These are phyloP conservation scores for Corylus americana DNA, from an alignment of 306 rosid species.

Conservation along the genomic window DNA sequence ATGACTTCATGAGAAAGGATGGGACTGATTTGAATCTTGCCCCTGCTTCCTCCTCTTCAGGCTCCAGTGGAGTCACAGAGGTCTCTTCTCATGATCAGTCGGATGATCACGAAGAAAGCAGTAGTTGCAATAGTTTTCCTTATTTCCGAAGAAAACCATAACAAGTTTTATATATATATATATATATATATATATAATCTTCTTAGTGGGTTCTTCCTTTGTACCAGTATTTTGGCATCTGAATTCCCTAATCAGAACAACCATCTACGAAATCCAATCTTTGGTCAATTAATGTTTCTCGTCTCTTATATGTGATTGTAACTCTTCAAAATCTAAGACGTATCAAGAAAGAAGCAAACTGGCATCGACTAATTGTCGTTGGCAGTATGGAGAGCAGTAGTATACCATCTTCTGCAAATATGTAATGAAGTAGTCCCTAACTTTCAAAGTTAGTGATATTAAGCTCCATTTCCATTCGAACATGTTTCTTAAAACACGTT, in stretches of 20 bases:
- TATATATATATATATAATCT: too few relatives aligned
- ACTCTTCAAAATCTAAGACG: constrained; percentile 5
- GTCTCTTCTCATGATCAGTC: constrained; percentile 40
- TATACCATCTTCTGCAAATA: constrained; percentile 24
- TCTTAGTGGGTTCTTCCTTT: constrained; percentile 7
- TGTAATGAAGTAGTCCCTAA: constrained; percentile 36
- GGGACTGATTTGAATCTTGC: constrained; percentile 39
- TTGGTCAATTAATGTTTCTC: constrained; percentile 10
- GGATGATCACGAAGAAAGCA: constrained; percentile 77
- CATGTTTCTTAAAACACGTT: not conserved
- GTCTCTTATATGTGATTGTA: constrained; percentile 27
- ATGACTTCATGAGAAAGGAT: constrained; percentile 70
- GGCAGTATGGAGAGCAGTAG: constrained; percentile 19
- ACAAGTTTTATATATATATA: not conserved
- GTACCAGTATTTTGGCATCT: constrained; percentile 28
- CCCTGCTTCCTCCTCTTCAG: constrained; percentile 58
- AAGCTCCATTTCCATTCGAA: constrained; percentile 1
- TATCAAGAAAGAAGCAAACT: constrained; percentile 25
- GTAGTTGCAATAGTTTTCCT: constrained; percentile 64
- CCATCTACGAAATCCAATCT: constrained; percentile 27
- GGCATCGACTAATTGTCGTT: constrained; percentile 42
- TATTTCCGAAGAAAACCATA: constrained; percentile 45
- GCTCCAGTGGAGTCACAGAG: constrained; percentile 71
- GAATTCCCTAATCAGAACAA: constrained; percentile 36
- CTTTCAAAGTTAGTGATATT: not conserved